Conservation (phyloP, 2,329 filamentous ascomycete species). For the Cordyceps pruinosa region DNA sequence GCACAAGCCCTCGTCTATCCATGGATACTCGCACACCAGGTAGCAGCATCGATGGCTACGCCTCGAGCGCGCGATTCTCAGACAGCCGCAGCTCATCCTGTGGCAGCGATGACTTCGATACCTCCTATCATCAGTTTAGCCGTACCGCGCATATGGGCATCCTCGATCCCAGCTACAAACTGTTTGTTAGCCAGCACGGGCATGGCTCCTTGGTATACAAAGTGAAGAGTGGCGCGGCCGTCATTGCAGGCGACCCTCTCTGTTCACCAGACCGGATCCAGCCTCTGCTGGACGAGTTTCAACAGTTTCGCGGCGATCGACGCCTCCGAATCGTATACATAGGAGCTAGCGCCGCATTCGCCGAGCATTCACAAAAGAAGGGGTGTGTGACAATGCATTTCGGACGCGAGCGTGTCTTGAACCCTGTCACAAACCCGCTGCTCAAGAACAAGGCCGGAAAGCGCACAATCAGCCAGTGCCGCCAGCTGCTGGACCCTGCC, state of each 20-base stretch:
- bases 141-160: conserved; percentile 19
- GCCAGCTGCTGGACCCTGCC: conserved; percentile 16
- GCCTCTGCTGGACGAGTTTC: conserved; percentile 15
- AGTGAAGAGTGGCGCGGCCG: conserved; percentile 13
- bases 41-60: conserved; percentile 6
- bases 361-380: conserved; percentile 7
- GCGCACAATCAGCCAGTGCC: conserved; percentile 18
- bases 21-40: background rate
- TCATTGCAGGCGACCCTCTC: conserved; percentile 18
- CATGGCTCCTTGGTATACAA: conserved; percentile 18
- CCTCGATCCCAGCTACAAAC: conserved; percentile 17
- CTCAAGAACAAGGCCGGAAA: conserved; percentile 16
- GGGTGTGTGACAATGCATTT: conserved; percentile 17
- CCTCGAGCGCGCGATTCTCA: background rate
- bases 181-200: conserved; percentile 16
- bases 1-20: background rate
- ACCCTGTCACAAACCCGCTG: conserved; percentile 16
- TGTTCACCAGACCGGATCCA: conserved; percentile 11
- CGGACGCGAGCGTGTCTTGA: conserved; percentile 17
- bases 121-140: conserved; percentile 15
- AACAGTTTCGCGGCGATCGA: conserved; percentile 9
- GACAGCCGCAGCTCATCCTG: background rate
- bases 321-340: conserved; percentile 17
- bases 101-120: conserved; percentile 3
- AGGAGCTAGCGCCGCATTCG: conserved; percentile 16